Evolutionary conservation across 106 monocot species (phyloP).

Genomic region (Dioscorea dumetorum): DNA sequence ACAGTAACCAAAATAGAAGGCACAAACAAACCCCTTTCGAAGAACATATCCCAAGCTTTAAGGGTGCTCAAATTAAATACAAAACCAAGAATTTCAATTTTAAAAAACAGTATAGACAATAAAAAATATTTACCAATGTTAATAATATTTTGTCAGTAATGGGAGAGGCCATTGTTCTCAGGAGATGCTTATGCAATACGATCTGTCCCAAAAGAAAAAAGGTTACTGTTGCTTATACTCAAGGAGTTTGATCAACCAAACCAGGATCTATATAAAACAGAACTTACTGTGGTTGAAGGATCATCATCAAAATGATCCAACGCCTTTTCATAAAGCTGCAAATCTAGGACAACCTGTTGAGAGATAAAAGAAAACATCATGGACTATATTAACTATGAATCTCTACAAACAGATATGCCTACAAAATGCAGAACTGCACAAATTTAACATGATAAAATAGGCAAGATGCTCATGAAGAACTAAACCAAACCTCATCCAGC

Average conservation of each 20-base stretch:
- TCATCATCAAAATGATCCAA: slow-evolving; percentile 90
- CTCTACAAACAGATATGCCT: too few relatives aligned
- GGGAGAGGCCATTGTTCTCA: slow-evolving; percentile 58
- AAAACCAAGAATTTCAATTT: neutral
- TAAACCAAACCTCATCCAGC: slow-evolving; percentile 71
- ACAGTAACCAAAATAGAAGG: too few relatives aligned
- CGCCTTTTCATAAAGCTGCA: slow-evolving; percentile 86
- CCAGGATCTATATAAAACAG: neutral
- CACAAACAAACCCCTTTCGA: too few relatives aligned
- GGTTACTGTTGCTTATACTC: neutral
- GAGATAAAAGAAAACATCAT: neutral
- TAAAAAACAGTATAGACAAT: neutral
- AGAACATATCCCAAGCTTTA: too few relatives aligned
- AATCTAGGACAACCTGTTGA: slow-evolving; percentile 65
- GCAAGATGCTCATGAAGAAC: neutral
- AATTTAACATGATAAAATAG: too few relatives aligned
- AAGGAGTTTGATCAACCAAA: neutral
- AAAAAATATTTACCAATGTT: slow-evolving; percentile 42
- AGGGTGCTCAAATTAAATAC: too few relatives aligned
- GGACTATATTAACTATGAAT: too few relatives aligned
- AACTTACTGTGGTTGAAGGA: slow-evolving; percentile 60
- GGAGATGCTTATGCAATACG: slow-evolving; percentile 88
- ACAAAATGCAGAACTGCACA: too few relatives aligned
- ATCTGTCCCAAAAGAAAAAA: slow-evolving; percentile 24
- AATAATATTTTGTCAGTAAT: slow-evolving; percentile 63